A percentile compares a stretch with the other conserved stretches of the same genome.
phyloP scores from a whole-genome alignment of 1,139 yeast species.

The Ogataea hybrid region DNA sequence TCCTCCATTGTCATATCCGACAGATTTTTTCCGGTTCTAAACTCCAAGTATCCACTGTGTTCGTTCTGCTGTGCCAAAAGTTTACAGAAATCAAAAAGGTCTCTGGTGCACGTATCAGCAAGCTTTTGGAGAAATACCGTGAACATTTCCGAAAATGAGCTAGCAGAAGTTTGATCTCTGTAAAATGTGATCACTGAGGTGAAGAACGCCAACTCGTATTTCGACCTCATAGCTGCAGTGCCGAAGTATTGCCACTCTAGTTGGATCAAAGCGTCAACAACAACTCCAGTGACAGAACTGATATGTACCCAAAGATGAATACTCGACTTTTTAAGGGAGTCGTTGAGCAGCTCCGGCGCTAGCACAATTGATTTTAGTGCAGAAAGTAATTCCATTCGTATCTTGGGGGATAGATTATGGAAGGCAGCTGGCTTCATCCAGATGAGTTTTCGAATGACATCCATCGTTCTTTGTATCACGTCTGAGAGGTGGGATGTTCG shows the following conservation, averaged over 20 bases:
- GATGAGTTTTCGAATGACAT: constrained; percentile 4
- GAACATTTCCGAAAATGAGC: constrained; percentile 13
- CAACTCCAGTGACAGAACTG: constrained; percentile 11
- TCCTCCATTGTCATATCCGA: constrained; percentile 15
- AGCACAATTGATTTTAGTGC: constrained; percentile 18
- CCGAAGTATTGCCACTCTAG: constrained; percentile 32
- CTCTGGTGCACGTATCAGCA: constrained; percentile 13
- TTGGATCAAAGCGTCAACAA: constrained; percentile 23
- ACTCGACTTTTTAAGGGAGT: constrained; percentile 14
- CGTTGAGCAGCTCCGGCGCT: constrained; percentile 11
- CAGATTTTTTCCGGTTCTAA: constrained; percentile 20
- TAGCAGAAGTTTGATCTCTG: constrained; percentile 5
- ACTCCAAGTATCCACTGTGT: constrained; percentile 14
- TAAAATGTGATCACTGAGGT: constrained; percentile 19
- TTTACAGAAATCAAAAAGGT: constrained; percentile 16
- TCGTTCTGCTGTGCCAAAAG: constrained; percentile 9
- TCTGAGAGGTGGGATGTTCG: constrained; percentile 4
- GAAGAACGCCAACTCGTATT: constrained; percentile 25
- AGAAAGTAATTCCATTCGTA: constrained; percentile 16
- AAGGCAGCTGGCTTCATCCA: constrained; percentile 4
- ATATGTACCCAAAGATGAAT: constrained; percentile 21
- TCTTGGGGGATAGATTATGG: constrained; percentile 2
- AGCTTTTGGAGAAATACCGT: constrained; percentile 14
- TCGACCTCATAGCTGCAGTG: constrained; percentile 11
- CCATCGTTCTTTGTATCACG: constrained; percentile 5